Conservation (phyloP, 1,284 basidiomycete genomes). For the Puccinia triticina region DNA sequence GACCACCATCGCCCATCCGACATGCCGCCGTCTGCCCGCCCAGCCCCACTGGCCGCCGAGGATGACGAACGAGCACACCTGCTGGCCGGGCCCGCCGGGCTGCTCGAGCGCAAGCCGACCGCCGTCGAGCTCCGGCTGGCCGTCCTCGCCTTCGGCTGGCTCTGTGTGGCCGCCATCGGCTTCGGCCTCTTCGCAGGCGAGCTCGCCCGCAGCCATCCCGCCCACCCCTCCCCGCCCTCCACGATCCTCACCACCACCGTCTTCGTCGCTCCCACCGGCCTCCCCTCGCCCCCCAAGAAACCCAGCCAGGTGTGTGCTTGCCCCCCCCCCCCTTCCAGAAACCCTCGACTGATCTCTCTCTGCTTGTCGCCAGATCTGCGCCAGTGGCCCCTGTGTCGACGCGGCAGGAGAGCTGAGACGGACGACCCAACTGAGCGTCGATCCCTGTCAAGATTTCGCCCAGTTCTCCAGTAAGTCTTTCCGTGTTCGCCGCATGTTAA, state of each 20-base stretch:
- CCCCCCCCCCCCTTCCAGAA: not conserved
- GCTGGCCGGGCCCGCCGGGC: not conserved
- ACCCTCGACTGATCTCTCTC: too few relatives aligned
- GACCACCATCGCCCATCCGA: too few relatives aligned
- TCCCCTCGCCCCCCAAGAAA: conserved; percentile 10
- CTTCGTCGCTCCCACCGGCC: not conserved
- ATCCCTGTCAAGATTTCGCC: conserved; percentile 37
- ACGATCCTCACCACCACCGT: conserved; percentile 4
- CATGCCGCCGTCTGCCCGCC: too few relatives aligned
- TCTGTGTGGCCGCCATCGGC: conserved; percentile 26
- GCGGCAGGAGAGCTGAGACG: conserved; percentile 19
- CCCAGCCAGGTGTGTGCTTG: not conserved
- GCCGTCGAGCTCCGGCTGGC: conserved; percentile 27
- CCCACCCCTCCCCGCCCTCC: not conserved
- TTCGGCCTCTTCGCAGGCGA: conserved; percentile 42
- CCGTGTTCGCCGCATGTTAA: not conserved
- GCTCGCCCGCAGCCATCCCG: not conserved
- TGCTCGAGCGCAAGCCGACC: conserved; percentile 17
- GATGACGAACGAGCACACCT: not conserved
- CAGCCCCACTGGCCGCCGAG: too few relatives aligned
- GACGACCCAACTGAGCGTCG: conserved; percentile 11
- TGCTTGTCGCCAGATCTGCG: not conserved
- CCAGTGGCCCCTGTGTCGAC: conserved; percentile 35
- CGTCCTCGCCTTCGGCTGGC: conserved; percentile 21
- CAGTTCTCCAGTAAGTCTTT: conserved; percentile 30